A percentile compares a stretch with the other conserved stretches of the same genome.
These are phyloP conservation scores for Xanthoconium separans DNA, from an alignment of 1,284 basidiomycete genomes.

Conservation along the genomic window DNA sequence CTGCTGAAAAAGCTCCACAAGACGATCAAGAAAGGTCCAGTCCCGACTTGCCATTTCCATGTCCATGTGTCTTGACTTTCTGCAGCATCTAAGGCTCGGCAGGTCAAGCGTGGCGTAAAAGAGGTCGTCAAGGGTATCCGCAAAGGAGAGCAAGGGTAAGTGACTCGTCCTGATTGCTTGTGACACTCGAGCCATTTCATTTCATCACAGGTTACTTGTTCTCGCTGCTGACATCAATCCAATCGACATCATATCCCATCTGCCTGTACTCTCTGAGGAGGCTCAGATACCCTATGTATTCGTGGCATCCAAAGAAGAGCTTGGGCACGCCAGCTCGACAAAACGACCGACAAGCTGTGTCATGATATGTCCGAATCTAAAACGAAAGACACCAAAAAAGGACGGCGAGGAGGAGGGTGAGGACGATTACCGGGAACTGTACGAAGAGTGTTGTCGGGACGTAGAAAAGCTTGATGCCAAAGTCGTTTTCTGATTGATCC, in stretches of 20 bases:
- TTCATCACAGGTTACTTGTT: slow-evolving; percentile 68
- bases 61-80: slow-evolving; percentile 4
- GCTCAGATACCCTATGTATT: slow-evolving; percentile 92
- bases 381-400: slow-evolving; percentile 67
- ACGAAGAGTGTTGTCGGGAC: slow-evolving; percentile 83
- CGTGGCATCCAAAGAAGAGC: slow-evolving; percentile 87
- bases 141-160: slow-evolving; percentile 93
- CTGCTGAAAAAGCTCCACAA: slow-evolving; percentile 90
- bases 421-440: slow-evolving; percentile 81
- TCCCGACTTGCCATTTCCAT: not conserved
- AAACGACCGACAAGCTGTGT: slow-evolving; percentile 99
- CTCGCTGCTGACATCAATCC: slow-evolving; percentile 98
- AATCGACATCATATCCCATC: slow-evolving; percentile 96
- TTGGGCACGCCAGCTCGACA: slow-evolving; percentile 93
- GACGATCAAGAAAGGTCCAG: slow-evolving; percentile 85
- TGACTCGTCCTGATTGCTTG: slow-evolving; percentile 11
- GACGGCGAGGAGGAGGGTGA: slow-evolving; percentile 61
- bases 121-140: slow-evolving; percentile 95
- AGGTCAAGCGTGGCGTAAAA: slow-evolving; percentile 94
- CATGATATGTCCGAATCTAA: slow-evolving; percentile 84
- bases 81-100: slow-evolving; percentile 84
- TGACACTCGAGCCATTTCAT: slow-evolving; percentile 5
- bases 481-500: slow-evolving; percentile 56
- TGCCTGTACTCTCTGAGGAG: slow-evolving; percentile 95
- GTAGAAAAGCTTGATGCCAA: slow-evolving; percentile 78